Percentiles rank a stretch among this genome's conserved stretches.
Conservation (phyloP, 148 eudicot species). For the Camellia lanceoleosa region DNA sequence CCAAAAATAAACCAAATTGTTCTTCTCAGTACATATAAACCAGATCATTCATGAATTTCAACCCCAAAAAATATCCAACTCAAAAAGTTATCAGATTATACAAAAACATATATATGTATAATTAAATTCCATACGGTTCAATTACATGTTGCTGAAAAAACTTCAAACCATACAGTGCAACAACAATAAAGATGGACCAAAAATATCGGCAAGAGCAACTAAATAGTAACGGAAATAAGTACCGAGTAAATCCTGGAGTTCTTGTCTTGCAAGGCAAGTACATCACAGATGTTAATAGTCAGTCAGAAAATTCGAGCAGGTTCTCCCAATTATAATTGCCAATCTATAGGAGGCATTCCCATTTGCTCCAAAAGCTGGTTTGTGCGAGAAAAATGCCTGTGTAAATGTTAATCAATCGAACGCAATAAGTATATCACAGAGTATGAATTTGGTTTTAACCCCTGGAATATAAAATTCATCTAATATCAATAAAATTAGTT, state of each 20-base stretch:
- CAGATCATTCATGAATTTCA: too few species aligned
- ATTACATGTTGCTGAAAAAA: not conserved
- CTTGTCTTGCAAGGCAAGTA: not conserved
- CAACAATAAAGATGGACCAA: not conserved
- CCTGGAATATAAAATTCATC: not conserved
- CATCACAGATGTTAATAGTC: not conserved
- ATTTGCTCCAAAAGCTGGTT: slow-evolving; percentile 64
- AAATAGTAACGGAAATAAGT: not conserved
- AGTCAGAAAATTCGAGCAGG: not conserved
- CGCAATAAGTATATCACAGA: not conserved
- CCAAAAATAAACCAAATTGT: too few species aligned
- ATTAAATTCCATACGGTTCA: too few species aligned
- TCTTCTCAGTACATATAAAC: too few species aligned
- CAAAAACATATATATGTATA: too few species aligned
- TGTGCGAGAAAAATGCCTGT: slow-evolving; percentile 94
- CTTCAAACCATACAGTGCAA: not conserved
- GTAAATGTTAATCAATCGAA: not conserved
- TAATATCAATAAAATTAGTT: not conserved
- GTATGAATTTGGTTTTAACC: not conserved
- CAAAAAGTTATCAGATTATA: too few species aligned
- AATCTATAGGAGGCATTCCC: slow-evolving; percentile 68
- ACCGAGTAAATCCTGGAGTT: not conserved
- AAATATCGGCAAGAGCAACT: not conserved
- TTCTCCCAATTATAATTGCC: slow-evolving; percentile 54
- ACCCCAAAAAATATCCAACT: too few species aligned